phyloP scores from a whole-genome alignment of 495 filamentous ascomycete genomes.

The Astrothelium macrocarpum region DNA sequence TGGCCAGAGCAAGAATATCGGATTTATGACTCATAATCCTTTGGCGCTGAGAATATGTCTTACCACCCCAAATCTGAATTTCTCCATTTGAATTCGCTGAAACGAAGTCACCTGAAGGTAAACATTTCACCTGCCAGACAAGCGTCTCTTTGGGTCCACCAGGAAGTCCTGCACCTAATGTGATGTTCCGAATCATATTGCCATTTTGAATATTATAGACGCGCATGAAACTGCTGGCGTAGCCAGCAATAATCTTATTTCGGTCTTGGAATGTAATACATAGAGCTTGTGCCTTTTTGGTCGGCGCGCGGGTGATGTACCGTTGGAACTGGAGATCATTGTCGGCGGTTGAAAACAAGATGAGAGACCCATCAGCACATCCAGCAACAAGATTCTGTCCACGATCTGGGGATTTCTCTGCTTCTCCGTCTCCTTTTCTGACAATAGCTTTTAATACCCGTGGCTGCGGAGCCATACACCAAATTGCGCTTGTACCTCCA shows the following conservation, averaged over 20 bases:
- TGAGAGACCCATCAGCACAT: slow-evolving; percentile 83
- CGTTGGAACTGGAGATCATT: slow-evolving; percentile 63
- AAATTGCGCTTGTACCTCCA: slow-evolving; percentile 91
- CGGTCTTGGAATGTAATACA: slow-evolving; percentile 82
- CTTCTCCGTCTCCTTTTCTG: slow-evolving; percentile 29
- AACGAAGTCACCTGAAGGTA: slow-evolving; percentile 80
- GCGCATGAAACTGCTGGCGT: slow-evolving; percentile 83
- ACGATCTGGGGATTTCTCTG: slow-evolving; percentile 25
- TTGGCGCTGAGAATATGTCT: slow-evolving; percentile 77
- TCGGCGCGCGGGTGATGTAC: slow-evolving; percentile 58
- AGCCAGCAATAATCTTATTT: slow-evolving; percentile 75
- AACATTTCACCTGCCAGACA: slow-evolving; percentile 84
- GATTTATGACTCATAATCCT: slow-evolving; percentile 75
- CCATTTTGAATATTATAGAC: slow-evolving; percentile 80
- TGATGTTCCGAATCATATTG: slow-evolving; percentile 65
- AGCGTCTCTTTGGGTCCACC: slow-evolving; percentile 75
- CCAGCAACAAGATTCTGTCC: slow-evolving; percentile 76
- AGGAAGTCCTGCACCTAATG: slow-evolving; percentile 62
- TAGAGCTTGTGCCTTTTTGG: slow-evolving; percentile 75
- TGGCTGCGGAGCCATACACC: slow-evolving; percentile 91
- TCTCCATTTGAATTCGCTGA: slow-evolving; percentile 92
- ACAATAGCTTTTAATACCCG: slow-evolving; percentile 32
- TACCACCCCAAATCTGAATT: slow-evolving; percentile 85
- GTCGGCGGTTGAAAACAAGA: slow-evolving; percentile 75
- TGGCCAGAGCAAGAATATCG: slow-evolving; percentile 78